phyloP scores from a whole-genome alignment of 2,329 filamentous ascomycete species.

The Arthroderma sp. region DNA sequence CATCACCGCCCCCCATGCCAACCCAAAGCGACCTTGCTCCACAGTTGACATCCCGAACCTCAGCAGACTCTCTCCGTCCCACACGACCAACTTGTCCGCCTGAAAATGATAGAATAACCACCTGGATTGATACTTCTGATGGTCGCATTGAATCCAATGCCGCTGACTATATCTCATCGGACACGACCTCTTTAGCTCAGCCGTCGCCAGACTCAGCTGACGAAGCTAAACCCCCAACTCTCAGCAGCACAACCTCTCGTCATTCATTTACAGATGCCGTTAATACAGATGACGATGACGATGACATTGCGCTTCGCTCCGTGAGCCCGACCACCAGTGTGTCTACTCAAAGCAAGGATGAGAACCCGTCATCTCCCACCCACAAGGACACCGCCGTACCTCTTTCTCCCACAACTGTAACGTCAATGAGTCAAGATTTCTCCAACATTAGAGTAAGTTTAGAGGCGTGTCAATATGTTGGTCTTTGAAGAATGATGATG shows the following conservation, averaged over 20 bases:
- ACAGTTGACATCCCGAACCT: slow-evolving; percentile 29
- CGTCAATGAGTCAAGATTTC: slow-evolving; percentile 41
- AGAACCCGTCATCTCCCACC: slow-evolving; percentile 4
- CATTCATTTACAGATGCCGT: slow-evolving; percentile 15
- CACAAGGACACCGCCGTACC: neutral
- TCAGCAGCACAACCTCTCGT: slow-evolving; percentile 15
- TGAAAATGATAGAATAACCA: slow-evolving; percentile 25
- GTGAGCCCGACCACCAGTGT: slow-evolving; percentile 21
- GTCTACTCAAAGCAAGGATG: slow-evolving; percentile 26
- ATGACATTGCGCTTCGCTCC: slow-evolving; percentile 21
- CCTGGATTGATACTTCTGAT: slow-evolving; percentile 22
- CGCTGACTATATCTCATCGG: slow-evolving; percentile 9
- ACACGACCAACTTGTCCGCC: slow-evolving; percentile 39
- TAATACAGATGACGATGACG: slow-evolving; percentile 16
- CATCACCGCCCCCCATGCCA: slow-evolving; percentile 35
- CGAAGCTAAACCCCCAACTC: slow-evolving; percentile 2
- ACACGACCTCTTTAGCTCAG: neutral
- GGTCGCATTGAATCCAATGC: slow-evolving; percentile 13
- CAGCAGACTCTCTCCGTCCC: slow-evolving; percentile 29
- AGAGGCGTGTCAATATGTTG: too few relatives aligned
- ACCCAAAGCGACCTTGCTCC: slow-evolving; percentile 34
- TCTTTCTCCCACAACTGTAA: slow-evolving; percentile 7
- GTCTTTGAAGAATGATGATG: too few relatives aligned
- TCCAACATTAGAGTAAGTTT: slow-evolving; percentile 42
- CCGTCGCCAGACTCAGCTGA: neutral